phyloP scores from a whole-genome alignment of 352 stramenopile species.

The Hyaloperonospora brassicae region DNA sequence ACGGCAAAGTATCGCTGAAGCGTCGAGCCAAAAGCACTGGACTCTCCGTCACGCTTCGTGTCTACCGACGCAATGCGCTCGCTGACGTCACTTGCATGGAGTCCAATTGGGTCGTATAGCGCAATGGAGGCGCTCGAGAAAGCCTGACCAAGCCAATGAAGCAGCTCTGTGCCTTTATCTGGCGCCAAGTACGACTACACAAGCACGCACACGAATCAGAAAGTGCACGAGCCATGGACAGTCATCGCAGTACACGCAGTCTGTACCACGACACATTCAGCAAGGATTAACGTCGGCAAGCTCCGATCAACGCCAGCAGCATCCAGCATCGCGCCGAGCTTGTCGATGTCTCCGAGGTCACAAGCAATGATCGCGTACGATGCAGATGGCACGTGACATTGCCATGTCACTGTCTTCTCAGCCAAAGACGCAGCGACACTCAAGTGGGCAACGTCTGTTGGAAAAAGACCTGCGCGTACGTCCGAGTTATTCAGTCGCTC shows the following conservation, averaged over 20 bases:
- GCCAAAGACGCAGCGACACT: not conserved
- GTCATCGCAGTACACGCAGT: not conserved
- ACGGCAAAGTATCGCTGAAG: conserved; percentile 55
- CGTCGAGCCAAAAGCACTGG: conserved; percentile 34
- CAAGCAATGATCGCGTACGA: conserved; percentile 44
- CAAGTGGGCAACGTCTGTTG: conserved; percentile 11
- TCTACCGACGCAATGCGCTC: not conserved
- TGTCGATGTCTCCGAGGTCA: conserved; percentile 45
- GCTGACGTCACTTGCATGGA: conserved; percentile 17
- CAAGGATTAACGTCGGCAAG: conserved; percentile 48
- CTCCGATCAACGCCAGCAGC: conserved; percentile 25
- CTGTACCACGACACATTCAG: conserved; percentile 64
- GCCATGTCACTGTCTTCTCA: conserved; percentile 17
- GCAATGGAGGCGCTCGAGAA: conserved; percentile 41
- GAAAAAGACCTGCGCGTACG: conserved; percentile 21
- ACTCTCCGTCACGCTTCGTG: conserved; percentile 7
- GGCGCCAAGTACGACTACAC: conserved; percentile 59
- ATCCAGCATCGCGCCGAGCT: conserved; percentile 25
- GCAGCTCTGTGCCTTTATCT: conserved; percentile 32
- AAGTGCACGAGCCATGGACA: not conserved
- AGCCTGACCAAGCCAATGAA: conserved; percentile 32
- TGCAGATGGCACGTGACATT: conserved; percentile 18
- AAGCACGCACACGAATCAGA: too few relatives aligned
- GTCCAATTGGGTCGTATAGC: conserved; percentile 55
- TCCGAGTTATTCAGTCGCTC: conserved; percentile 27